Percentiles rank a stretch among this genome's conserved stretches.
Conservation (phyloP, 345 rosid species). For the Eucalyptus sp. region DNA sequence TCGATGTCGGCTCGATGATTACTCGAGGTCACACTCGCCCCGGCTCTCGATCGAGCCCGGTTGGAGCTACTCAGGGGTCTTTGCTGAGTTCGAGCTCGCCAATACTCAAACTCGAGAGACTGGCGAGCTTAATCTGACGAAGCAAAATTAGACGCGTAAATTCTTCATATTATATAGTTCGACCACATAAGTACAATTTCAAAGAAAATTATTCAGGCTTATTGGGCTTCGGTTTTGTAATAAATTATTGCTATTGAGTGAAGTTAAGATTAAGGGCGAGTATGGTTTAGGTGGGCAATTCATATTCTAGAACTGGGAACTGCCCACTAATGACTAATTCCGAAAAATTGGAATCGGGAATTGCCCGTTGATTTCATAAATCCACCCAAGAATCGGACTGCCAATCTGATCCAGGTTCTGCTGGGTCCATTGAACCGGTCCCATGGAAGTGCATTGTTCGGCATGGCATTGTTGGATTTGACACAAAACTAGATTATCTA, state of each 20-base stretch:
- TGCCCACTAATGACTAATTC: accelerated
- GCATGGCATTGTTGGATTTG: too few species aligned
- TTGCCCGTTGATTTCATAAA: too few species aligned
- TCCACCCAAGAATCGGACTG: too few species aligned
- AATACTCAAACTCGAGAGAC: background rate
- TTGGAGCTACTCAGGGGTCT: background rate
- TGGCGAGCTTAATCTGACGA: background rate
- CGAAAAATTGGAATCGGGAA: too few species aligned
- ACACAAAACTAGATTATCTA: too few species aligned
- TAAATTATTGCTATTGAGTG: background rate
- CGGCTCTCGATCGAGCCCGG: background rate
- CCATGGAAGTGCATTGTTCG: too few species aligned
- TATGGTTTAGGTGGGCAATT: too few species aligned
- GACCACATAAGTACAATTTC: background rate
- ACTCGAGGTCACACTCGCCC: background rate
- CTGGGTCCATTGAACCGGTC: too few species aligned
- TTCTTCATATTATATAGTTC: background rate
- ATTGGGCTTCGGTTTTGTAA: background rate
- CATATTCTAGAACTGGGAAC: too few species aligned
- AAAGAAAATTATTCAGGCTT: background rate
- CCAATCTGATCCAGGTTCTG: too few species aligned
- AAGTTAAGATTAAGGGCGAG: background rate
- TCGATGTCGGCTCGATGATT: background rate
- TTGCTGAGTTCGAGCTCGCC: background rate
- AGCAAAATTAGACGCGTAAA: too few species aligned